phyloP scores from a whole-genome alignment of 2,329 filamentous ascomycete genomes.

The Cyphellophora europaea region DNA sequence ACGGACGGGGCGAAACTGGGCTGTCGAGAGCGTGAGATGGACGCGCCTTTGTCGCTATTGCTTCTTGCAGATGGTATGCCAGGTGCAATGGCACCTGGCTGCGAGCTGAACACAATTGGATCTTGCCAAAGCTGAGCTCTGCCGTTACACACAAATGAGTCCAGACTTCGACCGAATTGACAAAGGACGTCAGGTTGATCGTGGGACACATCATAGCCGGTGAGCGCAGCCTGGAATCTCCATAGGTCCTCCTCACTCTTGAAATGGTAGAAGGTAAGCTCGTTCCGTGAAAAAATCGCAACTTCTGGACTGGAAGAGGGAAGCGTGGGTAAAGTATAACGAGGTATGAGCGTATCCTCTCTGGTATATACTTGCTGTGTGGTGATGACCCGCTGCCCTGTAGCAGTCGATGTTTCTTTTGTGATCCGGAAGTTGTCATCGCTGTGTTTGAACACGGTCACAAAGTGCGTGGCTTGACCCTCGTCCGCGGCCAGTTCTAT shows the following conservation, averaged over 20 bases:
- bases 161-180: constrained; percentile 3
- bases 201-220: constrained; percentile 5
- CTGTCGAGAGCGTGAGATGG: constrained; percentile 1
- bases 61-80: neutral
- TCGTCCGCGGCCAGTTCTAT: constrained; percentile 2
- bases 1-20: constrained; percentile 4
- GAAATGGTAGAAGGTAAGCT: constrained; percentile 3
- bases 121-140: constrained; percentile 5
- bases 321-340: constrained; percentile 5
- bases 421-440: constrained; percentile 3
- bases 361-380: constrained; percentile 3
- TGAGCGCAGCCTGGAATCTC: constrained; percentile 4
- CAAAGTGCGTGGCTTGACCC: neutral
- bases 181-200: constrained; percentile 3
- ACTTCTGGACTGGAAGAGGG: constrained; percentile 1
- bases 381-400: constrained; percentile 1
- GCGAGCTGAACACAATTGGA: neutral
- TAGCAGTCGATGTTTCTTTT: constrained; percentile 1
- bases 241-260: constrained; percentile 1
- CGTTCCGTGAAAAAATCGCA: constrained; percentile 4
- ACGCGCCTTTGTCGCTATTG: neutral
- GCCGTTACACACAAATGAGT: constrained; percentile 2
- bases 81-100: neutral
- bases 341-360: constrained; percentile 4
- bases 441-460: constrained; percentile 3